Base-by-base conservation (phyloP, 2,329 filamentous ascomycete genomes). In the Calonectria pseudoturangicola region DNA sequence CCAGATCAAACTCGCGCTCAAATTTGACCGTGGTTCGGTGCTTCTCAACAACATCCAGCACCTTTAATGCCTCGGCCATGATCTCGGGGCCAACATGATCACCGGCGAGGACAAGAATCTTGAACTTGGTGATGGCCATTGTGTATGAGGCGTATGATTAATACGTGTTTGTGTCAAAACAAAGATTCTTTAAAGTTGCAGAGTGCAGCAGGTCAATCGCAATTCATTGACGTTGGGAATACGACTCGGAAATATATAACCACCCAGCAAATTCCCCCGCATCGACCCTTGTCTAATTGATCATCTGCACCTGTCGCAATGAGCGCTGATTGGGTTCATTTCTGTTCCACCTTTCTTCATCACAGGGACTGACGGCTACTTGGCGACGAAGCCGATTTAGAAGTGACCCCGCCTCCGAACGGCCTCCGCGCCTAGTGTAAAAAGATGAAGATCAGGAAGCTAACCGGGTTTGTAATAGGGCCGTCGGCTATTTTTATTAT, bases 31-130 rank as follows among this genome's bases (percentile, higher is more conserved):
- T 70, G 0, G 83, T 81, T 0, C 83, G 82, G 33, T 76, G 75
- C 7, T 76, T 67, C 51, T 84, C 80, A 39, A 88, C 77, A 4
- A 86, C 81, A 36, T 87, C 83, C 7, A 89, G 83, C 13, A 88
- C 84, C 74, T 86, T 86, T 60, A 87, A 81, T 12, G 87, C 87
- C 77, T 88, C 86, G 5, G 80, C 75, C 65, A 88, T 84, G 41
- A 88, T 83, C 77, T 89, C 84, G 6, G 87, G 87, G 1, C 87
- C 87, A 62, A 88, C 84, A 73, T 86, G 85, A 75, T 88, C 86
- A 45, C 86, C 86, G 0, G 85, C 83, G 1, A 88, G 82, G 56
- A 88, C 79, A n/a, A 88, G 82, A 65, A 88, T 83, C 6, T 71
- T 74, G 28, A 81, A 79, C 15, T 69, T 77, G 21, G 74, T 65